A percentile compares a stretch with the other conserved stretches of the same genome.
Conservation (phyloP, 2,329 filamentous ascomycete species). For the Ascochyta fabae region DNA sequence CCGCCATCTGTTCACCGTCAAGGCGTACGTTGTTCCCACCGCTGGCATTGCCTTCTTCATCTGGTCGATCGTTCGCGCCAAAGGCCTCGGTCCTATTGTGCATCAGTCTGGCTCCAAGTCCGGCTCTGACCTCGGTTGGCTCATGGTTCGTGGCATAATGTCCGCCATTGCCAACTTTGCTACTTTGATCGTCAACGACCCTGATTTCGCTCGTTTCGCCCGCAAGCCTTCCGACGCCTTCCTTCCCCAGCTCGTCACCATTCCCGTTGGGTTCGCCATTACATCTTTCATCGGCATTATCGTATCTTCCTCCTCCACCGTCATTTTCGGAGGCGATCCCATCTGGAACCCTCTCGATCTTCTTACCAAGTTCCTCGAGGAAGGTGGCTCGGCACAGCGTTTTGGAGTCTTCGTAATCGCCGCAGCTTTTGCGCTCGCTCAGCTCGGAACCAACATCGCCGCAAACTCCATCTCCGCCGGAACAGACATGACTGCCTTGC, state of each 20-base stretch:
- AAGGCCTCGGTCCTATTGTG: constrained; percentile 84
- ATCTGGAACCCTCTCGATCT: constrained; percentile 54
- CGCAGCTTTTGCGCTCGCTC: constrained; percentile 66
- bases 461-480: constrained; percentile 86
- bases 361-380: constrained; percentile 51
- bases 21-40: constrained; percentile 80
- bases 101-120: constrained; percentile 67
- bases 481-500: constrained; percentile 80
- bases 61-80: constrained; percentile 82
- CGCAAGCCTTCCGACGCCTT: constrained; percentile 76
- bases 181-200: constrained; percentile 79
- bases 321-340: constrained; percentile 51
- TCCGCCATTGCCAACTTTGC: constrained; percentile 89
- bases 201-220: constrained; percentile 86
- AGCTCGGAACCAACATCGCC: constrained; percentile 85
- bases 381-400: constrained; percentile 49
- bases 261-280: constrained; percentile 60
- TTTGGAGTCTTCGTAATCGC: constrained; percentile 64
- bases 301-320: constrained; percentile 55
- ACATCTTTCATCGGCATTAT: constrained; percentile 78
- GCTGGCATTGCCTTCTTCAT: constrained; percentile 87
- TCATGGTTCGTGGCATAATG: constrained; percentile 86
- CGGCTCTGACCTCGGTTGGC: constrained; percentile 78
- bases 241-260: constrained; percentile 74
- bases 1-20: constrained; percentile 88